Evolutionary conservation across 371 early-diverging fungal species (phyloP), one percentile per base, ranked within the genome.

Genomic region (Rhizomucor miehei): DNA sequence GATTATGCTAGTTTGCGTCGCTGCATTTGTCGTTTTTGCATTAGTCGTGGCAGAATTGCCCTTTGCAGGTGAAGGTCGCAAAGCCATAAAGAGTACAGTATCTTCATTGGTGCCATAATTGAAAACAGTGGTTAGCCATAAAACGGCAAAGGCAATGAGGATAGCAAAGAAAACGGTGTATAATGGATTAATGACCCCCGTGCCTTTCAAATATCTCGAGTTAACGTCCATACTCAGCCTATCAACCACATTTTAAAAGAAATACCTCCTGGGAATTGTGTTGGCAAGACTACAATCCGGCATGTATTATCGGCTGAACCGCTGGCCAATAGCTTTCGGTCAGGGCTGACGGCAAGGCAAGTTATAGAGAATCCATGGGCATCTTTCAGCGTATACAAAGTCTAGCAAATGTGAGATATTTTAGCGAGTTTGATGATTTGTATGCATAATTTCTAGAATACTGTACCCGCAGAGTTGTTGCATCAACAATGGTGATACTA

Each of bases 231-330:
- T n/a, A 44, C 13, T 13, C 52, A 29, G 12, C 17, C 23, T 14
- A 10, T 35, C 13, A 20, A 50, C 21, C 3, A 39, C 9, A 3
- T 1, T 19, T 60, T 71, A n/a, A n/a, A n/a, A n/a, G n/a, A n/a
- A n/a, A n/a, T 67, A 69, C 68, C 59, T 40, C 52, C 57, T 34
- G 73, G 65, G 60, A 82, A 82, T 13, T 75, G 77, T 52, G 73
- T 59, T 19, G 89, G 89, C 17, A 89, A 61, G 21, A 48, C 45
- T 16, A 79, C 68, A 36, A 85, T 70, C 17, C 73, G 69, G 57
- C 86, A 87, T 1, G 77, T 76, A 43, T 77, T 81, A 48, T 89
- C 89, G 1, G 85, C 86, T 6, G 89, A 89, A 0, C 78, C 89
- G 56, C 81, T 89, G 19, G 80, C 77, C 35, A 89, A 49, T 39